These are phyloP conservation scores for Phytopythium delawarense DNA, from an alignment of 352 stramenopile genomes.

Conservation along the genomic window DNA sequence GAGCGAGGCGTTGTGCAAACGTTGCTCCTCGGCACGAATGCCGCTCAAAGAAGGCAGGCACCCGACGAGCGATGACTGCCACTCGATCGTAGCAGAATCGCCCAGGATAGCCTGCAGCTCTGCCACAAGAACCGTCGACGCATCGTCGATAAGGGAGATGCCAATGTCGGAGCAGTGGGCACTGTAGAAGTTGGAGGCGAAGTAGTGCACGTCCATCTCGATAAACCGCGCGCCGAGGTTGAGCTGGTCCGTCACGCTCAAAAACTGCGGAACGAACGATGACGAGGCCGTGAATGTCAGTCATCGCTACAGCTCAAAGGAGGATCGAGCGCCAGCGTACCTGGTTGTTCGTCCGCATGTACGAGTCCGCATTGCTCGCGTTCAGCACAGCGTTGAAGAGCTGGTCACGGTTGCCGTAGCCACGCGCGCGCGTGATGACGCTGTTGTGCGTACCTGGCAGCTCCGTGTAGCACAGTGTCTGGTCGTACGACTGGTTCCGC, in stretches of 20 bases:
- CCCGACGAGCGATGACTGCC: conserved; percentile 56
- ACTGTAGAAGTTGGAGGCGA: conserved; percentile 53
- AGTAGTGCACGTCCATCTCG: conserved; percentile 83
- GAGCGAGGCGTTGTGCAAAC: conserved; percentile 43
- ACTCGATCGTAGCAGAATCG: conserved; percentile 30
- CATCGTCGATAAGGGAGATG: conserved; percentile 56
- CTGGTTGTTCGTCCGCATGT: conserved; percentile 71
- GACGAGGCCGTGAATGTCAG: not conserved
- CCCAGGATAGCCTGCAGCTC: conserved; percentile 29
- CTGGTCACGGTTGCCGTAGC: conserved; percentile 76
- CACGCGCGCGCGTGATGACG: conserved; percentile 58
- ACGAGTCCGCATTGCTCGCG: conserved; percentile 43
- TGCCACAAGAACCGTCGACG: conserved; percentile 31
- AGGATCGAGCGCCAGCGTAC: conserved; percentile 1
- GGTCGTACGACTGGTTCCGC: conserved; percentile 63
- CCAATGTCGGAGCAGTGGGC: conserved; percentile 66
- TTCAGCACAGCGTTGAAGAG: conserved; percentile 57
- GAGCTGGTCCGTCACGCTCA: conserved; percentile 76
- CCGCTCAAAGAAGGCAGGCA: conserved; percentile 78
- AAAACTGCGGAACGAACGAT: conserved; percentile 19
- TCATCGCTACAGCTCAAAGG: not conserved
- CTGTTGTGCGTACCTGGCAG: conserved; percentile 75
- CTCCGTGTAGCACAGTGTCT: conserved; percentile 67
- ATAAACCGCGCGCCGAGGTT: conserved; percentile 72
- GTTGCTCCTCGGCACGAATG: conserved; percentile 65